Evolutionary conservation across 1,284 basidiomycete genomes (phyloP), one percentile per base, ranked within the genome.

Genomic region (Leccinum subatratum): DNA sequence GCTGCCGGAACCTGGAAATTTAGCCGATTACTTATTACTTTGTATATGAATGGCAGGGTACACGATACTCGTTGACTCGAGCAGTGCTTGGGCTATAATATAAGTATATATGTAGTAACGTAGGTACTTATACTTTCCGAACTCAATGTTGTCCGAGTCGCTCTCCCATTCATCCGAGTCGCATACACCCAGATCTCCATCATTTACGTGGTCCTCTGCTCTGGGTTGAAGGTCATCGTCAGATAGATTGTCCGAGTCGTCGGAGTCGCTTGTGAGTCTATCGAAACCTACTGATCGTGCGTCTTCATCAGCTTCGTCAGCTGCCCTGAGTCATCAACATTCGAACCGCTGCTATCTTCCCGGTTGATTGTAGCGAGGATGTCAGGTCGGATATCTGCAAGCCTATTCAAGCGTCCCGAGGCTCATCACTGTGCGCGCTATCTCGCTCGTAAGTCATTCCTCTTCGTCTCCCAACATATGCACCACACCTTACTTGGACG

Each of bases 401-500:
- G 45, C 45, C n/a, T 8, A 20, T 51, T 6, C 11, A 20, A 18
- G n/a, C n/a, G n/a, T n/a, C n/a, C n/a, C n/a, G n/a, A 20, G 18
- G 48, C 48, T 20, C 20, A 12, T 12, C 48, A 51, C 6, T 51
- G 20, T 20, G 11, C 20, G 18, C 45, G 45, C 45, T 45, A 51
- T 51, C 48, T 51, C 20, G 16, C 30, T 11, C 8, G 7, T 42
- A n/a, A 18, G 12, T 30, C 28, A n/a, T 11, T 77, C 78, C 20
- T 78, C 77, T 12, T 77, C 76, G 18, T 70, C 77, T 54, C 79
- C 79, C 45, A 80, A 66, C 9, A 76, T 73, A 68, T 81, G 79
- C n/a, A n/a, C n/a, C n/a, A n/a, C n/a, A n/a, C n/a, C n/a, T n/a
- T n/a, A n/a, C n/a, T n/a, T n/a, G n/a, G 77, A 74, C 4, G 69